Conservation (phyloP, 192 early-diverging fungal genomes). For the Lobosporangium transversale region DNA sequence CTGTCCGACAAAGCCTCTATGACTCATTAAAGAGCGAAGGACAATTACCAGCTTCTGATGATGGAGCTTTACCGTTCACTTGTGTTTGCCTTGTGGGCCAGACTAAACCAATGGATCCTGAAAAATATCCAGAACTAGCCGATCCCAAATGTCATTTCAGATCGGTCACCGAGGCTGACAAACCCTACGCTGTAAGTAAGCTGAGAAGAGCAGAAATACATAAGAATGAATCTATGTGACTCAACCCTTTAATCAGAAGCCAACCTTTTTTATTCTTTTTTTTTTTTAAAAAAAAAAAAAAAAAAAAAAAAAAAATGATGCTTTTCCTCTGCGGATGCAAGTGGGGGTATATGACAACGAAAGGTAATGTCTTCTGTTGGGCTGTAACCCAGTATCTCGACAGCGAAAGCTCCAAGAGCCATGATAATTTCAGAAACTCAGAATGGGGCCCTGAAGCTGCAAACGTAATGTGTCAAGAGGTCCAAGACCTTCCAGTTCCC, state of each 20-base stretch:
- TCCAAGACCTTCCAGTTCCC: conserved; percentile 7
- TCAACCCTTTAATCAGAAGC: neutral
- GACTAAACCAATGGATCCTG: neutral
- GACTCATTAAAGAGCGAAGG: neutral
- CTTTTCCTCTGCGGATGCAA: too few relatives aligned
- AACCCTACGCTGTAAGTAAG: conserved; percentile 10
- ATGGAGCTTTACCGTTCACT: neutral
- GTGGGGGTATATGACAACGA: conserved; percentile 9
- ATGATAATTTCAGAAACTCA: neutral
- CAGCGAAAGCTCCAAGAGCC: neutral
- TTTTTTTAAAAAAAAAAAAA: too few relatives aligned
- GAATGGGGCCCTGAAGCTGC: conserved; percentile 7
- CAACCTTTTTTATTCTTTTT: neutral
- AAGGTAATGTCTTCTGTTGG: conserved; percentile 10
- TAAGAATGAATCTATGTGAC: too few relatives aligned
- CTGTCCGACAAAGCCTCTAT: conserved; percentile 19
- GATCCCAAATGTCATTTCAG: neutral
- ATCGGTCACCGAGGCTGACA: neutral
- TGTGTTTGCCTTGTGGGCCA: conserved; percentile 14
- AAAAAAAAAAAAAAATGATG: neutral
- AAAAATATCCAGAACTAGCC: neutral
- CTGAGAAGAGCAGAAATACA: too few relatives aligned
- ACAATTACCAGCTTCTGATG: conserved; percentile 3
- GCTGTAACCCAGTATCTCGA: conserved; percentile 1
- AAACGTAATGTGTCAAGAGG: conserved; percentile 17